These are phyloP conservation scores for Podaxis sp. DNA, from an alignment of 768 basidiomycete genomes.

Conservation along the genomic window DNA sequence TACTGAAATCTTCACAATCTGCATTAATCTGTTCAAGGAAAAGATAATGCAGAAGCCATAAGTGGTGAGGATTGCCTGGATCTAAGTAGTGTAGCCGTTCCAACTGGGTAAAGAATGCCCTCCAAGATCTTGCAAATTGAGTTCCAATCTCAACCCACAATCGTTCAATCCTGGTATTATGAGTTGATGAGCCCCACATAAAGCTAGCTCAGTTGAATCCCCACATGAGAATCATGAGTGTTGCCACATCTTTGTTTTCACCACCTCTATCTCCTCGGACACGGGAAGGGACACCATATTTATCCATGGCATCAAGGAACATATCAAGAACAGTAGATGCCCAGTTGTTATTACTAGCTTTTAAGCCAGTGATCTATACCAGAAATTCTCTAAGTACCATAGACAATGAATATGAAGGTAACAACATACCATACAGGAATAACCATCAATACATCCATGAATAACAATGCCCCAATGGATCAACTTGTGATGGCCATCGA, in stretches of 20 bases:
- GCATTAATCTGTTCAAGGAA: constrained; percentile 35
- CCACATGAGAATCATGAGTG: constrained; percentile 31
- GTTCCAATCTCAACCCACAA: constrained; percentile 39
- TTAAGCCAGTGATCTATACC: too few relatives aligned
- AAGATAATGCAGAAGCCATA: constrained; percentile 40
- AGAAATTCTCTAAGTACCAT: too few relatives aligned
- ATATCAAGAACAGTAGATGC: constrained; percentile 25
- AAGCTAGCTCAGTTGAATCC: constrained; percentile 15
- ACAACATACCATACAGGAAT: constrained; percentile 23
- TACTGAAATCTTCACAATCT: constrained; percentile 31
- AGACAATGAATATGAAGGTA: neutral
- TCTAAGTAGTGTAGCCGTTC: constrained; percentile 32
- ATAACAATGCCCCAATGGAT: constrained; percentile 33
- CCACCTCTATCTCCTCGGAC: constrained; percentile 31
- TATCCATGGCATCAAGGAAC: constrained; percentile 20
- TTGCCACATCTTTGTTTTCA: constrained; percentile 31
- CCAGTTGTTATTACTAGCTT: constrained; percentile 19
- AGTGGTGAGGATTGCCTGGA: constrained; percentile 24
- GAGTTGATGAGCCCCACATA: constrained; percentile 34
- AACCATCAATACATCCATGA: constrained; percentile 37
- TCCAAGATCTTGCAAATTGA: constrained; percentile 37
- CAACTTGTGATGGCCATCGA: constrained; percentile 35
- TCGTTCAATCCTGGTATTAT: constrained; percentile 37
- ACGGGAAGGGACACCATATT: constrained; percentile 26
- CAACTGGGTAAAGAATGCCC: constrained; percentile 34